Evolutionary conservation across 1,284 basidiomycete genomes (phyloP).

Genomic region (Ustilago shanxiensis): DNA sequence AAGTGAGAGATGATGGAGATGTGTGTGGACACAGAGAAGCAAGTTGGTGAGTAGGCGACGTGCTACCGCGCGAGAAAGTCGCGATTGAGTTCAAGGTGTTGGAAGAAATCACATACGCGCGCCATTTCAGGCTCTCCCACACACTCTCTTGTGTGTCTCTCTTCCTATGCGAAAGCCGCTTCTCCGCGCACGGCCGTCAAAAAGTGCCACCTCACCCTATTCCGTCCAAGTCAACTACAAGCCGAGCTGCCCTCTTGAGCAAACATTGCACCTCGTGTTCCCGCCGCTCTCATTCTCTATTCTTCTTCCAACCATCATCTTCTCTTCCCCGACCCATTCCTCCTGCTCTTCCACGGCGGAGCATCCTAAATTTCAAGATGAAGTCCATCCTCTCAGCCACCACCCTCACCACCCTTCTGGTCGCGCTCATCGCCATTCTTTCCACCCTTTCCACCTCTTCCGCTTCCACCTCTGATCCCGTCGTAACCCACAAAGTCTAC

Average conservation of each 20-base stretch:
- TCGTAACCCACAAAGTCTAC: constrained; percentile 61
- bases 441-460: constrained; percentile 63
- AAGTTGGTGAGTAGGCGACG: neutral
- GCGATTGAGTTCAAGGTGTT: neutral
- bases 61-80: constrained; percentile 9
- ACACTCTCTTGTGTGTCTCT: too few species aligned
- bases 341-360: neutral
- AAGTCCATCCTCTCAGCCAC: constrained; percentile 71
- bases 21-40: neutral
- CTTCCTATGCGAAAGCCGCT: neutral
- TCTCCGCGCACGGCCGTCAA: neutral
- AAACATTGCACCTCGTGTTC: neutral
- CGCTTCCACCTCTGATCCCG: constrained; percentile 47
- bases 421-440: constrained; percentile 66
- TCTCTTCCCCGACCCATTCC: neutral
- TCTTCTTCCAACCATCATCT: neutral
- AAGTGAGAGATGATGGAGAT: neutral
- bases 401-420: constrained; percentile 71
- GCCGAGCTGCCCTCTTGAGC: neutral
- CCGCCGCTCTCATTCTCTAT: neutral
- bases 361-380: constrained; percentile 15
- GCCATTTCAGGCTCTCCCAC: neutral
- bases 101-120: constrained; percentile 1
- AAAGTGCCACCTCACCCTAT: constrained; percentile 3
- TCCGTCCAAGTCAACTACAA: too few species aligned